Conservation (phyloP, 163 green algal genomes). For the Scenedesmus sp. region DNA sequence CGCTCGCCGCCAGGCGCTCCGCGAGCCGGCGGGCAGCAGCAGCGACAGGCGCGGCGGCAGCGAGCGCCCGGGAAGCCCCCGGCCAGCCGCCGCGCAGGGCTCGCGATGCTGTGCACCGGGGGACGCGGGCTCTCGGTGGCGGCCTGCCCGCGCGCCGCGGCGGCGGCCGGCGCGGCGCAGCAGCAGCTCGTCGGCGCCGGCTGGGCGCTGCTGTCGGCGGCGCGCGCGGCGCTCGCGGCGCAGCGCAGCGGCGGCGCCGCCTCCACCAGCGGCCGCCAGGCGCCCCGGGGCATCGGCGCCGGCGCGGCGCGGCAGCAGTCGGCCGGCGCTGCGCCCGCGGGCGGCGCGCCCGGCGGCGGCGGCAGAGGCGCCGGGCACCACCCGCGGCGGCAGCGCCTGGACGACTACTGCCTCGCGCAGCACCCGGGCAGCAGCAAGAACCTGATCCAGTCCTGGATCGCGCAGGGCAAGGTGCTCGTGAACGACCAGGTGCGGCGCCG, state of each 20-base stretch:
- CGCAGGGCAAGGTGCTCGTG: constrained; percentile 88
- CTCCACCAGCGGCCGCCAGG: no score
- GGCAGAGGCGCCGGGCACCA: background rate
- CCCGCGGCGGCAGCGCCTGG: constrained; percentile 64
- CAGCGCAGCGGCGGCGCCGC: background rate
- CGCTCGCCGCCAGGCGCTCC: no score
- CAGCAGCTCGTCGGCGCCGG: constrained; percentile 8
- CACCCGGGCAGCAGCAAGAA: constrained; percentile 77
- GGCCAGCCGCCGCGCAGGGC: no score
- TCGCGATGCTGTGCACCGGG: no score
- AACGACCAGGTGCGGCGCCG: constrained; percentile 66
- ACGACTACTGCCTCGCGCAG: constrained; percentile 82
- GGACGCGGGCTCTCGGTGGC: no score
- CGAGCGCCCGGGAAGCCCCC: no score
- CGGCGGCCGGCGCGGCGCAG: no score
- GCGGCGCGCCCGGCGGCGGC: background rate
- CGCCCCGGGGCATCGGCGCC: no score
- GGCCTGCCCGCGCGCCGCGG: no score
- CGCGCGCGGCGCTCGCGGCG: background rate
- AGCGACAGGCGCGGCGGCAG: no score
- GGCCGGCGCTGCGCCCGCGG: background rate
- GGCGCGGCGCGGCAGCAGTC: background rate
- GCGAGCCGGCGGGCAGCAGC: no score
- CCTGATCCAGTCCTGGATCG: constrained; percentile 90
- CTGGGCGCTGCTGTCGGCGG: no score